Evolutionary conservation across 1,284 basidiomycete genomes (phyloP), one percentile per base, ranked within the genome.

Genomic region (Schizopora paradoxa): DNA sequence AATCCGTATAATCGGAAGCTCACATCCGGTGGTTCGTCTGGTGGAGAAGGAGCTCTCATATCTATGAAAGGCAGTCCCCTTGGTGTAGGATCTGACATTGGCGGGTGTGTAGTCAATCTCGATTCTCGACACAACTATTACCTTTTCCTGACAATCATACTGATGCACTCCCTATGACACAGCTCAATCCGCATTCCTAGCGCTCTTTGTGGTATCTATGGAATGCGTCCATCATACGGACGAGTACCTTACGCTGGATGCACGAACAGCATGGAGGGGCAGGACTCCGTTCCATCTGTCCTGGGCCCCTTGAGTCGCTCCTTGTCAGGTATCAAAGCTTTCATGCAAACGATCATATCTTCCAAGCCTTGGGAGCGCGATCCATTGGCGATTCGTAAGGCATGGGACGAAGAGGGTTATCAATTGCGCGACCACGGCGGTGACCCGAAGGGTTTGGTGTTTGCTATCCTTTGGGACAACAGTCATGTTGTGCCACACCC

Each of bases 151-250:
- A n/a, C n/a, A n/a, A 21, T 13, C 25, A 11, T 14, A 14, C 33
- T 35, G 18, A 13, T 21, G 28, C 21, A 19, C 38, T 18, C 26
- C n/a, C n/a, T n/a, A n/a, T n/a, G n/a, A n/a, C n/a, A n/a, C 47
- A 80, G 80, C 5, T 83, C 81, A 13, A 63, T 87, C 45, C 79
- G 86, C 11, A 82, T 86, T 45, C 88, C 88, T 4, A 65, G 79
- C 4, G 69, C 76, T 0, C 76, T 84, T 52, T 76, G 73, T 52
- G 83, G 83, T 1, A 56, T 84, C 11, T 91, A 85, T 57, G 78
- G 77, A 6, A 65, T 91, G 23, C 76, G 82, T 16, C 85, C 86
- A 0, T 85, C 82, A 1, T 82, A 72, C 51, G 73, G 76, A 22
- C 77, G 89, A 5, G 67, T 90, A 25, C 85, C 88, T 0, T 89